These are phyloP conservation scores for Solanum sitiens DNA, from an alignment of 257 asterid genomes.

Conservation along the genomic window DNA sequence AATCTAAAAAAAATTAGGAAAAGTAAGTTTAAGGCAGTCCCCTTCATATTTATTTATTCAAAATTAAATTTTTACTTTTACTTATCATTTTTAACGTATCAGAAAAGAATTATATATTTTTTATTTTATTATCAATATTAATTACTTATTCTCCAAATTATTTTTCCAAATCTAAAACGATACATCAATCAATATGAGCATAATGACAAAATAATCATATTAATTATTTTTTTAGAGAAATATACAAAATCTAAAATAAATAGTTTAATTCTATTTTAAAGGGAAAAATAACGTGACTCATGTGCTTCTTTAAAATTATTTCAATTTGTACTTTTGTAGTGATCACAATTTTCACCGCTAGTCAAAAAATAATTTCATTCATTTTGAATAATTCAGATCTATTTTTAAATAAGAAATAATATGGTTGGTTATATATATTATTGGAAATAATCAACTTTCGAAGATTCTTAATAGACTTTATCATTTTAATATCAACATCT, in stretches of 20 bases:
- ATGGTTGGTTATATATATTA: background rate
- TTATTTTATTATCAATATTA: too few relatives aligned
- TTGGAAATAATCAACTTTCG: background rate
- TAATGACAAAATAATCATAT: too few relatives aligned
- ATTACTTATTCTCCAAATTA: too few relatives aligned
- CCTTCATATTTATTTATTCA: too few relatives aligned
- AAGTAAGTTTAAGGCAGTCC: too few relatives aligned
- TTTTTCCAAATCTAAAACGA: too few relatives aligned
- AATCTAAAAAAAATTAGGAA: too few relatives aligned
- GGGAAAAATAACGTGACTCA: background rate
- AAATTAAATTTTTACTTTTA: too few relatives aligned
- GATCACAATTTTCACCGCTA: background rate
- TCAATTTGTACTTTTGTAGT: background rate
- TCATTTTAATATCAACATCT: background rate
- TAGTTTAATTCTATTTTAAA: background rate
- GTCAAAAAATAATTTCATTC: background rate
- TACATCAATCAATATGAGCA: too few relatives aligned
- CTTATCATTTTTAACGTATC: too few relatives aligned
- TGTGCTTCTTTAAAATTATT: background rate
- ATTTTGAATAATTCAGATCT: background rate
- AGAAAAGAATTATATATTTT: too few relatives aligned
- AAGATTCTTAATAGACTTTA: background rate
- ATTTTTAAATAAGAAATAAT: background rate
- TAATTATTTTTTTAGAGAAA: too few relatives aligned
- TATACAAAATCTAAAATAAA: background rate